A percentile compares a stretch with the other conserved stretches of the same genome.
Conservation (phyloP, 2,329 filamentous ascomycete species). For the Calonectria henricotiae region DNA sequence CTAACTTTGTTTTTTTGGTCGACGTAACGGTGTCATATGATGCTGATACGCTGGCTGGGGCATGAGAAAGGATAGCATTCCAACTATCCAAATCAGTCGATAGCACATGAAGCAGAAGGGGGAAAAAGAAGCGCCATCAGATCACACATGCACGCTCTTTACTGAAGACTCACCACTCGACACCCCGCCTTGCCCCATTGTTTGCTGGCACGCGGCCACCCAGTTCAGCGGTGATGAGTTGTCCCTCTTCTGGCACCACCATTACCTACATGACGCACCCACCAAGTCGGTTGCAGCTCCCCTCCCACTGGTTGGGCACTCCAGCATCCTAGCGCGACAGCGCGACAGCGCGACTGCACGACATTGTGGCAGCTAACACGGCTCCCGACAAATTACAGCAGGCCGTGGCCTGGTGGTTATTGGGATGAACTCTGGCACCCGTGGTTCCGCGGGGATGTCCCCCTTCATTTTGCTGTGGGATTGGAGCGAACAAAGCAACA, state of each 20-base stretch:
- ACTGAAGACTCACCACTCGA: slow-evolving; percentile 28
- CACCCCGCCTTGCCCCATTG: slow-evolving; percentile 4
- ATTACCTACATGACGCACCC: slow-evolving; percentile 33
- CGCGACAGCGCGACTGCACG: background rate
- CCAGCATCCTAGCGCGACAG: too few species aligned
- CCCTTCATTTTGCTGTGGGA: slow-evolving; percentile 8
- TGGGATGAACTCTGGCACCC: slow-evolving; percentile 33
- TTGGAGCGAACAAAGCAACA: slow-evolving; percentile 19
- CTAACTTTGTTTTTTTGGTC: slow-evolving; percentile 34
- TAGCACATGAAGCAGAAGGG: background rate
- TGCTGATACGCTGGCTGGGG: slow-evolving; percentile 8
- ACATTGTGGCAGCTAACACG: slow-evolving; percentile 7
- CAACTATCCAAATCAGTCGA: slow-evolving; percentile 5
- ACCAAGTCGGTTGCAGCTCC: slow-evolving; percentile 1
- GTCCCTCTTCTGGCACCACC: slow-evolving; percentile 36
- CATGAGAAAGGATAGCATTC: background rate
- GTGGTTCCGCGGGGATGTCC: slow-evolving; percentile 23
- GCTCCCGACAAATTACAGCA: slow-evolving; percentile 15
- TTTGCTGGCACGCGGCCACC: slow-evolving; percentile 25
- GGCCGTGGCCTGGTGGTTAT: slow-evolving; percentile 21
- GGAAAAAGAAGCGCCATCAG: slow-evolving; percentile 19
- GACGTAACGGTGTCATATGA: slow-evolving; percentile 22
- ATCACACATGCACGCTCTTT: slow-evolving; percentile 40
- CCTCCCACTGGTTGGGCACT: slow-evolving; percentile 16
- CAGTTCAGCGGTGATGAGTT: slow-evolving; percentile 45